phyloP scores from a whole-genome alignment of 179 eudicot genomes.

The Dionaea muscipula region DNA sequence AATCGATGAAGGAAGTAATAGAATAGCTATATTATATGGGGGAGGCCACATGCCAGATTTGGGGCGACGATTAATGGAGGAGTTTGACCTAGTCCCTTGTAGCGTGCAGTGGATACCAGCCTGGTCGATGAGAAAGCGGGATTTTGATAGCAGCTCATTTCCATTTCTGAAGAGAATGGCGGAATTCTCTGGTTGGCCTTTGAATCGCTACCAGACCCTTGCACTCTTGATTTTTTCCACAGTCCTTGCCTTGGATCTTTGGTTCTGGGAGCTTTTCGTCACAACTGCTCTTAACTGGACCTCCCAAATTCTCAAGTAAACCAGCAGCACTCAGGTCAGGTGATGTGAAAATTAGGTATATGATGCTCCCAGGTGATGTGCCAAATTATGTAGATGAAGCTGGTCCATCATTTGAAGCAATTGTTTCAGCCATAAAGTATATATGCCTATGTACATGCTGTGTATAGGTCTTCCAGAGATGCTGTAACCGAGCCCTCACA shows the following conservation, averaged over 20 bases:
- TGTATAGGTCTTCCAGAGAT: too few relatives aligned
- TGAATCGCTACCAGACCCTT: slow-evolving; percentile 72
- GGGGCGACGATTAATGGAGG: slow-evolving; percentile 65
- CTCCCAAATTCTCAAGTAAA: slow-evolving; percentile 29
- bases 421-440: too few relatives aligned
- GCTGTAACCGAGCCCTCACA: too few relatives aligned
- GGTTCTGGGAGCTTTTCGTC: slow-evolving; percentile 82
- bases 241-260: slow-evolving; percentile 76
- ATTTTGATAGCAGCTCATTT: slow-evolving; percentile 37
- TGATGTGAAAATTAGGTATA: too few relatives aligned
- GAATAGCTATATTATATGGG: slow-evolving; percentile 81
- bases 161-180: slow-evolving; percentile 64
- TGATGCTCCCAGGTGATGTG: too few relatives aligned
- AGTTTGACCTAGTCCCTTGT: slow-evolving; percentile 66
- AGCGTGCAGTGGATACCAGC: slow-evolving; percentile 86
- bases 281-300: slow-evolving; percentile 55
- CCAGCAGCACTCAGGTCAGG: slow-evolving; percentile 17
- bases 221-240: slow-evolving; percentile 68
- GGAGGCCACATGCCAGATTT: slow-evolving; percentile 99
- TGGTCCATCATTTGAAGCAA: too few relatives aligned
- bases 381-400: too few relatives aligned
- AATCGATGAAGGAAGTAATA: slow-evolving; percentile 59
- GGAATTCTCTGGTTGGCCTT: slow-evolving; percentile 69
- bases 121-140: slow-evolving; percentile 64
- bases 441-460: too few relatives aligned